phyloP scores from a whole-genome alignment of 73 alveolate species.

The Stentor coeruleus region DNA sequence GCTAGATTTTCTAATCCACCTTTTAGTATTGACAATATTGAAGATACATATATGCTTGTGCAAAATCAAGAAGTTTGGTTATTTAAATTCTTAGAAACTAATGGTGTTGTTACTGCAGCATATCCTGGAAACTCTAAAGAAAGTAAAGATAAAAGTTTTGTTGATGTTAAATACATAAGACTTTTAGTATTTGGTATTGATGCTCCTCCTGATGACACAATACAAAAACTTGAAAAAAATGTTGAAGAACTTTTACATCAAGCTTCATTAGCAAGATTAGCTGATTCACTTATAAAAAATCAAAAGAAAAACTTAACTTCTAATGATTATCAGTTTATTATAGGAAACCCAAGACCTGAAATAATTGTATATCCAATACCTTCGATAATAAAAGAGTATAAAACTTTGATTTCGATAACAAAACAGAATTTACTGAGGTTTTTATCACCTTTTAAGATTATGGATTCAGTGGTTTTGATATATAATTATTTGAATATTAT shows the following conservation, averaged over 20 bases:
- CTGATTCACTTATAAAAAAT: not conserved
- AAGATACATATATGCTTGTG: not conserved
- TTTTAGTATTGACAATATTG: not conserved
- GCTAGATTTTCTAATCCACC: not conserved
- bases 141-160: not conserved
- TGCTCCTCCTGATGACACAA: not conserved
- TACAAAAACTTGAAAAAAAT: slow-evolving; percentile 1
- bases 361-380: not conserved
- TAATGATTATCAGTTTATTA: slow-evolving; percentile 8
- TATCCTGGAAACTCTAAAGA: not conserved
- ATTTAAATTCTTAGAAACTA: not conserved
- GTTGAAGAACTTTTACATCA: slow-evolving; percentile 3
- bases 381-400: not conserved
- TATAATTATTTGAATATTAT: slow-evolving; percentile 16
- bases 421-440: slow-evolving; percentile 9
- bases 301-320: not conserved
- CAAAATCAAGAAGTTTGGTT: not conserved
- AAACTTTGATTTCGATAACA: not conserved
- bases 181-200: slow-evolving; percentile 14
- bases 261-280: not conserved
- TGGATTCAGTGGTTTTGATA: not conserved
- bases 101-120: not conserved
- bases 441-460: not conserved
- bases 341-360: not conserved
- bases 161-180: not conserved